Evolutionary conservation across 441 rosid genomes (phyloP), one percentile per base, ranked within the genome.

Genomic region (Arabidopsis hybrid): DNA sequence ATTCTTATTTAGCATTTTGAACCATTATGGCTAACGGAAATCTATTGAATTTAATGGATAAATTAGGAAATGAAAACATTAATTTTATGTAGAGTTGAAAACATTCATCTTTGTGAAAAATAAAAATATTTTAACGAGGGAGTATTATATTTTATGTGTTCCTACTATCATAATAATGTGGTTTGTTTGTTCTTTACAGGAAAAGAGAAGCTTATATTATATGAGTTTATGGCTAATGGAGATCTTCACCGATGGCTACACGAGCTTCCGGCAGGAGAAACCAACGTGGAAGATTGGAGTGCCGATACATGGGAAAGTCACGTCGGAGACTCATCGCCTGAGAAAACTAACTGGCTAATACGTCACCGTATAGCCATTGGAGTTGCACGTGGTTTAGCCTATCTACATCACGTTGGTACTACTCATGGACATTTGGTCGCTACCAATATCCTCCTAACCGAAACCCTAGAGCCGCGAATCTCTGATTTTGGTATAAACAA

Each of bases 201-300:
- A 11, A 86, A 86, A 71, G 97, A 92, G 84, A 94, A 94, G 87
- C 81, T 94, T 32, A 81, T 90, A 2, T 43, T 95, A 50, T 84
- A 85, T 67, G 99, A 95, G 51, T 95, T 86, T 69, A 87, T 95
- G 96, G 78, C 91, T 11, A 91, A 85, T 63, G 99, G 99, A 13
- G 97, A 95, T 76, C 85, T 95, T 55, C 88, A 87, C 84, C 87
- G 86, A 31, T 95, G 97, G 97, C 89, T 95, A 31, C 91, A 95
- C 82, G 99, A 95, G 84, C 96, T 95, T 9, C 99, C 97, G 0
- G 69, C 91, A 1, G 92, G 95, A 18, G 81, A 81, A 53, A 77
- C 92, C 47, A 83, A 92, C 87, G 94, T 91, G 61, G 99, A 95
- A 79, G 97, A 95, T 66, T 95, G 99, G 98, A 90, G 90, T 73